Base-by-base conservation (phyloP, 2,329 filamentous ascomycete genomes). In the Dothistroma pini region DNA sequence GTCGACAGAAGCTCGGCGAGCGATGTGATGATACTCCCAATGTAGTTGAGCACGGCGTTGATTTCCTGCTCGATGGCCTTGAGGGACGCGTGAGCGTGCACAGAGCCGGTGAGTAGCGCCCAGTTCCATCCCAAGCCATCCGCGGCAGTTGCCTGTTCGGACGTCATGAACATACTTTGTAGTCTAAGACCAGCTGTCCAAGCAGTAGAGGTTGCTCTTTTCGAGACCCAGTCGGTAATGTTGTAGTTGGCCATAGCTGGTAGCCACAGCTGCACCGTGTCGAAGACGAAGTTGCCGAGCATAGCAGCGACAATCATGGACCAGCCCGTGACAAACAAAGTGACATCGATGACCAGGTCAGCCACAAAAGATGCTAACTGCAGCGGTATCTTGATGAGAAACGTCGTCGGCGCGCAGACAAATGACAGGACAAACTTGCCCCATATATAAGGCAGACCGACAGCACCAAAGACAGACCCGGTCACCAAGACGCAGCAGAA, bases 401-500 rank as follows among this genome's bases (percentile, higher is more conserved):
- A 78, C n/a, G 82, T 79, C 41, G 91, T 78, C 1, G 93, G 93
- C 66, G 92, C 91, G 12, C 90, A 91, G 25, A 93, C 74, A 54
- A 93, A 80, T 72, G 93, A 87, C 49, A 97, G 81, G 4, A 90
- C 86, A 29, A 96, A 80, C 66, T 96, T 93, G 14, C 95, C 95
- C 71, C 92, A 87, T 58, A 97, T 89, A 76, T 97, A 99, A 0
- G 95, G 95, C 56, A 96, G 78, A 78, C 95, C 96, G 50, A 97
- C 86, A 56, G 92, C 93, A 61, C 89, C 80, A 56, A 91, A 88
- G 48, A 99, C 86, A 14, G 93, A 96, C 56, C 93, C 85, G 0
- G 90, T 89, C 14, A 99, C 91, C 31, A 99, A 82, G 51, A 97
- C 88, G 8, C 90, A 89, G 73, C 93, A 96, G 75, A 99, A 99